phyloP scores from a whole-genome alignment of 2,329 filamentous ascomycete genomes.

The Chalaropsis thielavioides region DNA sequence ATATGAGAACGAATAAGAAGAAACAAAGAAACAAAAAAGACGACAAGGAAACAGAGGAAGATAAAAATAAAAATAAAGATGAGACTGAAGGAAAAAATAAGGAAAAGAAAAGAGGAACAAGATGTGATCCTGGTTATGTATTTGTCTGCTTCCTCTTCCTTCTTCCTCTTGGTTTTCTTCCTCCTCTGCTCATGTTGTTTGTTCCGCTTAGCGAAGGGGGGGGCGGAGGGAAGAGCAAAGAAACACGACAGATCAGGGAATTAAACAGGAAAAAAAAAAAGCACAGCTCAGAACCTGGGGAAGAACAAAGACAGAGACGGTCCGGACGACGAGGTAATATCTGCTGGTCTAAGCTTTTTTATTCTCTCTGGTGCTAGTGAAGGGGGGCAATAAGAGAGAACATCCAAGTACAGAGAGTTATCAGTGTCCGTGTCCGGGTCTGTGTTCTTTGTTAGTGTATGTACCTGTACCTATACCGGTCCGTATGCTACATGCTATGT shows the following conservation, averaged over 20 bases:
- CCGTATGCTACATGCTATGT: background rate
- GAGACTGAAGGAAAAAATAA: background rate
- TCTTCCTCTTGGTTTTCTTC: background rate
- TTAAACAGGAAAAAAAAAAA: background rate
- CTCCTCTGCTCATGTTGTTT: background rate
- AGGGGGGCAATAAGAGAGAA: background rate
- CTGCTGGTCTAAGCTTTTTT: slow-evolving; percentile 1
- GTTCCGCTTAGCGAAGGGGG: background rate
- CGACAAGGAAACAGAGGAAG: background rate
- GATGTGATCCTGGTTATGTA: slow-evolving; percentile 1
- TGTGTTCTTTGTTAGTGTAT: background rate
- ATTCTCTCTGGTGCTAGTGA: background rate
- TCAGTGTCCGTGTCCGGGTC: background rate
- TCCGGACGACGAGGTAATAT: background rate
- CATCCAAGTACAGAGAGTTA: background rate
- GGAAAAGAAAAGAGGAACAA: slow-evolving; percentile 2
- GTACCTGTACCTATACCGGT: background rate
- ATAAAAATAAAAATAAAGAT: slow-evolving; percentile 3
- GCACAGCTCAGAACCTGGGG: slow-evolving; percentile 3
- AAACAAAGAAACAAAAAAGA: background rate
- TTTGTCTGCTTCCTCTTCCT: background rate
- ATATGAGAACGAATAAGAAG: background rate
- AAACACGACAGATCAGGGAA: background rate
- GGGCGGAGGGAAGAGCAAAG: background rate
- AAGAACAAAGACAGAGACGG: background rate